Base-by-base conservation (phyloP, 2,329 filamentous ascomycete species). In the Paraphaeosphaeria minitans region DNA sequence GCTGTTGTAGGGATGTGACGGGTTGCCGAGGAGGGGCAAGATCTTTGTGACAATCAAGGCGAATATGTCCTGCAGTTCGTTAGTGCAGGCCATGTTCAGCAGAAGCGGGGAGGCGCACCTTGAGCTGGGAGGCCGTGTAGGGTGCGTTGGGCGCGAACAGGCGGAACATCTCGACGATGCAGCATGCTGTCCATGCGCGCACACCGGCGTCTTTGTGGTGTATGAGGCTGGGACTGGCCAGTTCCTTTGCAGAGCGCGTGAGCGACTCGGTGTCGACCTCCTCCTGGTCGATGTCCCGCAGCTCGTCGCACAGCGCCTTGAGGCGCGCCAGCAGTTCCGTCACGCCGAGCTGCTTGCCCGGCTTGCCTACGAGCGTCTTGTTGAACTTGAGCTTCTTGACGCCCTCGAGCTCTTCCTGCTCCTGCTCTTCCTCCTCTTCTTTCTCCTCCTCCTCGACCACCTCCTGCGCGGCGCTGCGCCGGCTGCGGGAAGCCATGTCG, bases 111-210 rank as follows among this genome's bases (percentile, higher is more conserved):
- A 22, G 19, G 43, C 68, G 81, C 78, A 94, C 93, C 89, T 96
- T 97, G 63, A 98, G 84, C 80, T 98, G 93, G 59, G 90, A 87
- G 42, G 87, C 87, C 24, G 92, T 96, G 78, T 96, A 98, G 19
- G 95, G 95, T 74, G 95, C 95, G 82, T 98, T 89, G 0, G 95
- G 95, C 29, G 95, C 95, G 78, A 92, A 97, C 57, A 99, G 84
- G 69, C 91, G 89, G 74, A 99, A 85, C 66, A 99, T 90, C 75
- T 99, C 95, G 55, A 97, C 93, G 61, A 98, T 83, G 75, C 93
- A 98, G 71, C 91, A 91, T 45, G 93, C 89, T 33, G 91, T 87
- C 81, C 90, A 97, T 27, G 95, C 94, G 77, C 91, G 90, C 64
- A 99, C 93, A 56, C 95, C 95, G 65, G 89, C 90, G 77, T 99